A percentile compares a stretch with the other conserved stretches of the same genome.
Evolutionary conservation across 139 green algal species (phyloP).

Genomic region (Diplosphaera chodatii): DNA sequence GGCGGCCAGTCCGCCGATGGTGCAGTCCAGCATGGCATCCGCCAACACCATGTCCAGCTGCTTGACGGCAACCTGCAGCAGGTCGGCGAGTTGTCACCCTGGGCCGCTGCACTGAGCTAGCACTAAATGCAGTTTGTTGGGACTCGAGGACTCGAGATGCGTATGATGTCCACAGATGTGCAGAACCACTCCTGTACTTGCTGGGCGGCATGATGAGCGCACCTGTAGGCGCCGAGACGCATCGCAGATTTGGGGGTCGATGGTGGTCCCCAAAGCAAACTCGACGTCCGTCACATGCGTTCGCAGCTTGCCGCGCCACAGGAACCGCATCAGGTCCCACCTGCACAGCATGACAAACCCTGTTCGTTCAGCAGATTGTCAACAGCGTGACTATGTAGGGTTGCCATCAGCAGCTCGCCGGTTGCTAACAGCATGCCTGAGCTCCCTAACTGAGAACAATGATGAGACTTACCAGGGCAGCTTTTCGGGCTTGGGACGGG

Average conservation of each 20-base stretch:
- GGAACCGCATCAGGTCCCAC: conserved; percentile 45
- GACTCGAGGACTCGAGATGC: too few relatives aligned
- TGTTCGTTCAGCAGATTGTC: not conserved
- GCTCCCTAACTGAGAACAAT: too few relatives aligned
- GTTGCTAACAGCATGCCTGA: too few relatives aligned
- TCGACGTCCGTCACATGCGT: not conserved
- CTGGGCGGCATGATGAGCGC: too few relatives aligned
- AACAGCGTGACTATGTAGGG: too few relatives aligned
- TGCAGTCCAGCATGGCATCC: too few relatives aligned
- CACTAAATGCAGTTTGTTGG: too few relatives aligned
- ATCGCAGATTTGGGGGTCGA: conserved; percentile 9
- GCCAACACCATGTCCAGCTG: not conserved
- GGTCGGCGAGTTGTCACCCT: too few relatives aligned
- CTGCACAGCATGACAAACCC: not conserved
- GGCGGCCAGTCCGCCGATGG: not conserved
- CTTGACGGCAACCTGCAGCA: not conserved
- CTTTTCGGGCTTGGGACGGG: conserved; percentile 4
- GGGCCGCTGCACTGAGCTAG: too few relatives aligned
- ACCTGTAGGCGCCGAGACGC: conserved; percentile 23
- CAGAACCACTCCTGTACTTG: too few relatives aligned
- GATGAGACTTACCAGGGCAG: conserved; percentile 41
- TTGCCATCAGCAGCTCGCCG: conserved; percentile 19
- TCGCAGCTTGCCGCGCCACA: conserved; percentile 40
- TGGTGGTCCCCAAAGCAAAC: conserved; percentile 5
- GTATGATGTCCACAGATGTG: too few relatives aligned